Percentiles rank a stretch among this genome's conserved stretches.
phyloP scores from a whole-genome alignment of 352 stramenopile genomes.

The Thalassiosira livingstoniorum region DNA sequence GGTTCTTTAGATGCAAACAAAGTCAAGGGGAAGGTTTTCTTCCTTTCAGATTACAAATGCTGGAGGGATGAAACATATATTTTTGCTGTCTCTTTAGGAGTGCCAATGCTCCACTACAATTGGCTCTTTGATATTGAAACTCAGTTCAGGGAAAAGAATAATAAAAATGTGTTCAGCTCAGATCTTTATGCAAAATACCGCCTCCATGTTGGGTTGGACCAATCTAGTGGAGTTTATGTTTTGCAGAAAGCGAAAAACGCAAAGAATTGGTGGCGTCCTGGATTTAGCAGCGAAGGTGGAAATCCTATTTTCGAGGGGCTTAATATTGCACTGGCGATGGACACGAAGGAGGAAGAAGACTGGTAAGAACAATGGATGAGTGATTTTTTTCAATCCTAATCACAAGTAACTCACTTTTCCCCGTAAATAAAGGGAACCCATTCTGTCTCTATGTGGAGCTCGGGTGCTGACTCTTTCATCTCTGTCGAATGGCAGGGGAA shows the following conservation, averaged over 20 bases:
- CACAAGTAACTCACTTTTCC: not conserved
- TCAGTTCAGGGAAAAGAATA: constrained; percentile 37
- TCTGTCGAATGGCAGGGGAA: constrained; percentile 29
- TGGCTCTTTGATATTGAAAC: constrained; percentile 56
- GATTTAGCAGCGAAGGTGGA: constrained; percentile 28
- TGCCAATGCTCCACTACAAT: constrained; percentile 59
- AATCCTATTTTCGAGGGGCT: constrained; percentile 58
- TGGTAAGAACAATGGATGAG: too few relatives aligned
- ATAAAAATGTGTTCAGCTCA: constrained; percentile 53
- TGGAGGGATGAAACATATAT: constrained; percentile 65
- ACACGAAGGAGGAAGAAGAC: constrained; percentile 24
- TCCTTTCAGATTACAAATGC: constrained; percentile 24
- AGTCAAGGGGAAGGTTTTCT: constrained; percentile 4
- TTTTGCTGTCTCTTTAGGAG: constrained; percentile 48
- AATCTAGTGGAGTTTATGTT: constrained; percentile 38
- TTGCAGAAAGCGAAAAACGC: constrained; percentile 59
- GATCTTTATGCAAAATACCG: constrained; percentile 54
- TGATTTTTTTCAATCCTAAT: constrained; percentile 14
- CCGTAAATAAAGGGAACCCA: constrained; percentile 40
- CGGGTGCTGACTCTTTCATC: constrained; percentile 43
- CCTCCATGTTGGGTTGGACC: constrained; percentile 56
- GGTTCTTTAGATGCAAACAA: not conserved
- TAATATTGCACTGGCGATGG: constrained; percentile 58
- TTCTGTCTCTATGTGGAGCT: constrained; percentile 51
- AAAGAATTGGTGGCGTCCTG: constrained; percentile 47